Conservation (phyloP, 2,329 filamentous ascomycete genomes). For the Parastagonospora nodorum region DNA sequence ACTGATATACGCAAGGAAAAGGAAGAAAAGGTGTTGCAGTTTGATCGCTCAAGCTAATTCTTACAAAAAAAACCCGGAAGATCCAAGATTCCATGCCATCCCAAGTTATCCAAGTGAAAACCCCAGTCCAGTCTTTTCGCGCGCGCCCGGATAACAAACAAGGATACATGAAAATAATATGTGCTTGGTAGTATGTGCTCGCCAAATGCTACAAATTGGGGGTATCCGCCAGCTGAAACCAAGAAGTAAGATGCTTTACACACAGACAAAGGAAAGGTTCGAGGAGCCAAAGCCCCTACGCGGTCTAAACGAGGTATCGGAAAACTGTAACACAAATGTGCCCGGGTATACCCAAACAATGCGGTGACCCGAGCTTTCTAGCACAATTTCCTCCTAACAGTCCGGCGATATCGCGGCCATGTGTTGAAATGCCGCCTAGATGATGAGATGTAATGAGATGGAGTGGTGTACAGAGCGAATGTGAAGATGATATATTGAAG, state of each 20-base stretch:
- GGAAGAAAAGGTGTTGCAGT: neutral
- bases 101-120: conserved; percentile 8
- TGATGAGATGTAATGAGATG: conserved; percentile 26
- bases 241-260: conserved; percentile 18
- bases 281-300: neutral
- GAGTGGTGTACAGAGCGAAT: conserved; percentile 28
- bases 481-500: conserved; percentile 23
- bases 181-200: conserved; percentile 11
- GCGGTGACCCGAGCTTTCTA: conserved; percentile 6
- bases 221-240: conserved; percentile 37
- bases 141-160: neutral
- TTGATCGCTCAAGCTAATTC: conserved; percentile 26
- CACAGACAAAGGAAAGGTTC: conserved; percentile 21
- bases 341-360: conserved; percentile 6
- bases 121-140: neutral
- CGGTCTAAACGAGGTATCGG: conserved; percentile 42
- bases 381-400: conserved; percentile 21
- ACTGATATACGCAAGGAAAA: neutral
- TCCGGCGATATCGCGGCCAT: conserved; percentile 18
- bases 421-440: conserved; percentile 31
- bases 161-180: neutral
- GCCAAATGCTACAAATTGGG: conserved; percentile 41
- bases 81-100: conserved; percentile 1
- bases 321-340: conserved; percentile 24
- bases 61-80: conserved; percentile 6